phyloP scores from a whole-genome alignment of 306 rosid genomes.

The Luffa aegyptiaca region DNA sequence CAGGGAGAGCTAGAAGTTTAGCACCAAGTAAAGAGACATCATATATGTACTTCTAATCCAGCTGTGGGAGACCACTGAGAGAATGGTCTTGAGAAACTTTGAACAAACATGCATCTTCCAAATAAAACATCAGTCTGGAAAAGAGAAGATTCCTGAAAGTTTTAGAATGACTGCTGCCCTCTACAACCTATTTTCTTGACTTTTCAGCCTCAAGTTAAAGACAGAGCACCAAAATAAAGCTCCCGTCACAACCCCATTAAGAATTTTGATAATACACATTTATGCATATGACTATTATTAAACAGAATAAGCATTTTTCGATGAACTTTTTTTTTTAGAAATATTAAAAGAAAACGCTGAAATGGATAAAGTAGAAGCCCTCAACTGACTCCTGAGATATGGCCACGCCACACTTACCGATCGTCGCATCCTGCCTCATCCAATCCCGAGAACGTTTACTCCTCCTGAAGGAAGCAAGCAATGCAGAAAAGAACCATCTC shows the following conservation, averaged over 20 bases:
- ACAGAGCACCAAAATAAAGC: constrained; percentile 40
- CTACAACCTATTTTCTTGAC: constrained; percentile 25
- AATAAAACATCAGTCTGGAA: neutral
- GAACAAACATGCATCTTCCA: constrained; percentile 10
- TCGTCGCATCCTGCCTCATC: neutral
- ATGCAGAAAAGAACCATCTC: neutral
- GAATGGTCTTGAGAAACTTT: constrained; percentile 6
- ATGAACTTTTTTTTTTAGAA: constrained; percentile 15
- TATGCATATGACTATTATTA: constrained; percentile 17
- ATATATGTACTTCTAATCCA: neutral
- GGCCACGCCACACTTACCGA: constrained; percentile 1
- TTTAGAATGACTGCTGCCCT: constrained; percentile 24
- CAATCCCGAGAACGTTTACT: neutral
- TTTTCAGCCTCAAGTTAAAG: constrained; percentile 26
- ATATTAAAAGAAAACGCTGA: constrained; percentile 11
- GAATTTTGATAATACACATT: constrained; percentile 31
- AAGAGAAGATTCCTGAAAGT: constrained; percentile 16
- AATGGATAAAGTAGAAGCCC: constrained; percentile 2
- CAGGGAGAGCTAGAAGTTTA: neutral
- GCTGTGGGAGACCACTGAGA: neutral
- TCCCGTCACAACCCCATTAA: constrained; percentile 27
- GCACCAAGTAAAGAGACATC: neutral
- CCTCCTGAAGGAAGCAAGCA: neutral
- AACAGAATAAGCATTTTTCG: constrained; percentile 15
- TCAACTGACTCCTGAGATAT: neutral